Percentiles rank a stretch among this genome's conserved stretches.
phyloP scores from a whole-genome alignment of 192 early-diverging fungal species.

The Coemansia sp. region DNA sequence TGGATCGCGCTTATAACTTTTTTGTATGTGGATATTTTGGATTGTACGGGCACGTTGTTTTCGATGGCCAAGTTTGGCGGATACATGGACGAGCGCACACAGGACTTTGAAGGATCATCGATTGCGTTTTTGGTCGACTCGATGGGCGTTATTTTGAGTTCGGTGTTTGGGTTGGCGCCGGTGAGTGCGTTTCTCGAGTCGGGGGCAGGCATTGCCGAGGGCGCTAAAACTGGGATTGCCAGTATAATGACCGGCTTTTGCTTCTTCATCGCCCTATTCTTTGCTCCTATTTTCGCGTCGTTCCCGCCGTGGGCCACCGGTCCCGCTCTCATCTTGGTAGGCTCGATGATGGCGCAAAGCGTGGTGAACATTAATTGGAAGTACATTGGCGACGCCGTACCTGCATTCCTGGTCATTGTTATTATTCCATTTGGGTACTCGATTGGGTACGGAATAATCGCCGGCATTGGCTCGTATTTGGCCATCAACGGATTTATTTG shows the following conservation, averaged over 20 bases:
- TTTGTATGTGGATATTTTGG: constrained; percentile 83
- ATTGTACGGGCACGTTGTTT: constrained; percentile 83
- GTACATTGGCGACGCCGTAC: constrained; percentile 74
- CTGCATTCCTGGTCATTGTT: constrained; percentile 75
- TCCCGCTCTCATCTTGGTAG: constrained; percentile 76
- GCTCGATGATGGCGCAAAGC: constrained; percentile 74
- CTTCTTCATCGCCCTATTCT: constrained; percentile 79
- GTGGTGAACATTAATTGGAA: constrained; percentile 75
- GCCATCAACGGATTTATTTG: too few relatives aligned
- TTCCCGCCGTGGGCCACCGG: constrained; percentile 86
- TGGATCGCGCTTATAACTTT: constrained; percentile 84
- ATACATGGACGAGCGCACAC: constrained; percentile 67
- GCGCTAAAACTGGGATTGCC: constrained; percentile 75
- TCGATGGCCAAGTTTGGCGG: constrained; percentile 83
- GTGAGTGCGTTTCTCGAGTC: constrained; percentile 81
- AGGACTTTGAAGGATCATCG: constrained; percentile 76
- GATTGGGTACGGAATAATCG: constrained; percentile 78
- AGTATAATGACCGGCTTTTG: constrained; percentile 64
- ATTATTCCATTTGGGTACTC: constrained; percentile 81
- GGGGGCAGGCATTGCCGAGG: constrained; percentile 79
- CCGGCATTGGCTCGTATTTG: constrained; percentile 61
- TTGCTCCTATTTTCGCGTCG: constrained; percentile 79
- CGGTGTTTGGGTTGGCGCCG: constrained; percentile 71
- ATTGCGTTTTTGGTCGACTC: constrained; percentile 76
- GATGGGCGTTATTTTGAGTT: constrained; percentile 62